Evolutionary conservation across 495 filamentous ascomycete genomes (phyloP).

Genomic region (Wilcoxina mikolae): DNA sequence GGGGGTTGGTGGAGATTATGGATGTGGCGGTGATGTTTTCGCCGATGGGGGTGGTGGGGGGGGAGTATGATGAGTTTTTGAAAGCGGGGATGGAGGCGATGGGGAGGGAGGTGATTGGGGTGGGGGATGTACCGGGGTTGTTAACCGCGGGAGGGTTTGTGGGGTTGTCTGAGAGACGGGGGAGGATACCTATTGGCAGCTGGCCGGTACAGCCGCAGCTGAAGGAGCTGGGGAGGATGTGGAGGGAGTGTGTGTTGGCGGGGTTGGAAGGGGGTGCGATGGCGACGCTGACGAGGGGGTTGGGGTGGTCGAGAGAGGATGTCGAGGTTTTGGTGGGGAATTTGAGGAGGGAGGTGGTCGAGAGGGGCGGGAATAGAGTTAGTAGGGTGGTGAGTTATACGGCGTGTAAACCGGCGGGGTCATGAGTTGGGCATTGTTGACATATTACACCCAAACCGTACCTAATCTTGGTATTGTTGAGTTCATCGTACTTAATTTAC

Average conservation of each 20-base stretch:
- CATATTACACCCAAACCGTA: no score
- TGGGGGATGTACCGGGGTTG: conserved; percentile 11
- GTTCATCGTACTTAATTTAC: no score
- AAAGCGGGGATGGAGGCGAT: background rate
- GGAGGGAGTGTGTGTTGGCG: conserved; percentile 27
- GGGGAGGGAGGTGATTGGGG: background rate
- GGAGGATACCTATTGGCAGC: conserved; percentile 38
- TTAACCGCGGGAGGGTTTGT: conserved; percentile 43
- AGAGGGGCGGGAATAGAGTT: background rate
- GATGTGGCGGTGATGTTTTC: conserved; percentile 25
- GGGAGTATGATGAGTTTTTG: conserved; percentile 23
- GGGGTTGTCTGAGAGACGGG: conserved; percentile 35
- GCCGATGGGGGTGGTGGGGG: conserved; percentile 30
- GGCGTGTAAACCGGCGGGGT: background rate
- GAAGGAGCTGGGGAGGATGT: conserved; percentile 32
- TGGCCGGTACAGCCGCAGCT: conserved; percentile 38
- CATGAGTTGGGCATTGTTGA: no score
- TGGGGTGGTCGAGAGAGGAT: conserved; percentile 35
- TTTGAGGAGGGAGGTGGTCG: conserved; percentile 31
- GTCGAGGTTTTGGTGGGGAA: conserved; percentile 32
- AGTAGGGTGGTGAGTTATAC: background rate
- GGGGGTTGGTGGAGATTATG: conserved; percentile 38
- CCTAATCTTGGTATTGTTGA: no score
- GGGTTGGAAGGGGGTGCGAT: conserved; percentile 36
- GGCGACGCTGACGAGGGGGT: conserved; percentile 31